These are phyloP conservation scores for Vickermania ingenoplastis DNA, from an alignment of 208 protist species.

Conservation along the genomic window DNA sequence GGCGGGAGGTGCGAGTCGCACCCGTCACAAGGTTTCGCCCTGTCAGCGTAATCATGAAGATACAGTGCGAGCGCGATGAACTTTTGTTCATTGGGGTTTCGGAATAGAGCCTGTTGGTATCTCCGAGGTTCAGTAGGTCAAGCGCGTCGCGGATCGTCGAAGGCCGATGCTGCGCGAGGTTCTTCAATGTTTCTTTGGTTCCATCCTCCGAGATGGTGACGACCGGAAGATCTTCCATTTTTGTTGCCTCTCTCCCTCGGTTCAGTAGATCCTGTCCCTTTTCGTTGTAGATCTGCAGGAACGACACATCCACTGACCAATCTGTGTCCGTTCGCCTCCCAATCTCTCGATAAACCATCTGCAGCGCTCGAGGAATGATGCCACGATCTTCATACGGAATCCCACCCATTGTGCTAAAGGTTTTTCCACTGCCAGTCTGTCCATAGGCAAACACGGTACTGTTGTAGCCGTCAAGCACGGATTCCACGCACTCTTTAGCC, in stretches of 20 bases:
- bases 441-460: conserved; percentile 88
- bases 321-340: conserved; percentile 14
- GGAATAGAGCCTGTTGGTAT: conserved; percentile 80
- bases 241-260: conserved; percentile 80
- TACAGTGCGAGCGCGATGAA: conserved; percentile 88
- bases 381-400: conserved; percentile 75
- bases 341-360: conserved; percentile 72
- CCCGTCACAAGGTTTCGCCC: conserved; percentile 26
- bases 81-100: conserved; percentile 90
- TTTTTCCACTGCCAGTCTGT: conserved; percentile 88
- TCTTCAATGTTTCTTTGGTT: conserved; percentile 47
- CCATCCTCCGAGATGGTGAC: conserved; percentile 62
- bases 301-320: conserved; percentile 55
- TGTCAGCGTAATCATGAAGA: conserved; percentile 82
- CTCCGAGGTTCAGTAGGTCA: conserved; percentile 77
- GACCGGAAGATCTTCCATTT: conserved; percentile 49
- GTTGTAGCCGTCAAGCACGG: conserved; percentile 77
- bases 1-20: conserved; percentile 54
- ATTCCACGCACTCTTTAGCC: conserved; percentile 72
- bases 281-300: conserved; percentile 90
- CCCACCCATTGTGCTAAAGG: conserved; percentile 85
- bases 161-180: conserved; percentile 55
- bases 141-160: conserved; percentile 67
- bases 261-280: conserved; percentile 86
- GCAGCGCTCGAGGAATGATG: conserved; percentile 81